Percentiles rank a stretch among this genome's conserved stretches.
These are phyloP conservation scores for Citrullus colocynthis DNA, from an alignment of 306 rosid species.

Conservation along the genomic window DNA sequence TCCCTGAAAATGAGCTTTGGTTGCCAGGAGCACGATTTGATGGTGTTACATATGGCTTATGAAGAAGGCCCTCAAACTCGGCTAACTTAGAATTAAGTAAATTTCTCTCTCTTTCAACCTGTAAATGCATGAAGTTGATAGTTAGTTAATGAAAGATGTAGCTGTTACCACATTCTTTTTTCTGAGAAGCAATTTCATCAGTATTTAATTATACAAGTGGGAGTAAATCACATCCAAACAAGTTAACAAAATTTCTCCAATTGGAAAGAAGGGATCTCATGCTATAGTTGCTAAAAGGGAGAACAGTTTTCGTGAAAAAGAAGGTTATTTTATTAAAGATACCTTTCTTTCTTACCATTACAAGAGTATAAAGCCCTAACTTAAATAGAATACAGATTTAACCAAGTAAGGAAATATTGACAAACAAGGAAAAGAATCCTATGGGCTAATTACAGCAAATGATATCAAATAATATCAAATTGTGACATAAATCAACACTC, in stretches of 20 bases:
- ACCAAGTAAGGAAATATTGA: too few relatives aligned
- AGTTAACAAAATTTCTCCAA: background rate
- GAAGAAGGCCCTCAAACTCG: constrained; percentile 60
- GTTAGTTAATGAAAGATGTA: constrained; percentile 12
- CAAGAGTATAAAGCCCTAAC: too few relatives aligned
- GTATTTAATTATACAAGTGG: background rate
- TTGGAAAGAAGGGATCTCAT: background rate
- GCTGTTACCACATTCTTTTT: background rate
- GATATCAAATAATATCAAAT: too few relatives aligned
- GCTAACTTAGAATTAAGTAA: constrained; percentile 49
- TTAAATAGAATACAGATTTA: too few relatives aligned
- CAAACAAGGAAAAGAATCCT: too few relatives aligned
- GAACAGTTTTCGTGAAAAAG: background rate
- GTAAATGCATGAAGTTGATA: constrained; percentile 15
- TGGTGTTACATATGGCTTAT: constrained; percentile 31
- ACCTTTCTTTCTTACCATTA: too few relatives aligned
- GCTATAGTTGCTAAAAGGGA: background rate
- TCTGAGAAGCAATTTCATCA: background rate
- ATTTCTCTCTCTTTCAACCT: constrained; percentile 87
- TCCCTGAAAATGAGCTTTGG: constrained; percentile 30
- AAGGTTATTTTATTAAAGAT: too few relatives aligned
- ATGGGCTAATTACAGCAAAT: too few relatives aligned
- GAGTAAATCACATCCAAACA: background rate
- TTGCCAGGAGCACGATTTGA: constrained; percentile 21
- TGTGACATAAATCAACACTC: too few relatives aligned